Evolutionary conservation across 306 rosid species (phyloP), one percentile per base, ranked within the genome.

Genomic region (Inga oerstediana): DNA sequence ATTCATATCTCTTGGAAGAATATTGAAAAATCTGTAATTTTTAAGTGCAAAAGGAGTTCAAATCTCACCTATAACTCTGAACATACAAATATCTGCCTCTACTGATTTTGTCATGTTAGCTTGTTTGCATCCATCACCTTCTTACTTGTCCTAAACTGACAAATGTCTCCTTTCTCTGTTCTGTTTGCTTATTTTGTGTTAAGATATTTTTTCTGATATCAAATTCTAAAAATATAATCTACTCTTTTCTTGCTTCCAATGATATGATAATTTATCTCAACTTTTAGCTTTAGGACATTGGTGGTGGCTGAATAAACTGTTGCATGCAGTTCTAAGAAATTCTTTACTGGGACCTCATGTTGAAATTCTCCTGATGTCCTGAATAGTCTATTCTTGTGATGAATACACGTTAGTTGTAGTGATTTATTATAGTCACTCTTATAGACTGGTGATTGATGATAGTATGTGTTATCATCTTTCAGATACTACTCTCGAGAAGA

Each of bases 401-500:
- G 77, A 59, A 71, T 65, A 39, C 9, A 39, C 51, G 41, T 51
- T 72, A 49, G 41, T 61, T 83, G 48, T 59, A 34, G 62, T 66
- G 74, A 75, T 45, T 56, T 24, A 54, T 80, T 72, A 22, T 69
- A 35, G 46, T 30, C 11, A 4, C 35, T 54, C 32, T 12, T 48
- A 17, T 64, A 73, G 45, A 20, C 9, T 10, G 2, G 22, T 66
- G 52, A 20, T 61, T 65, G 88, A 17, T 72, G 58, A 45, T 76
- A 79, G 9, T 52, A 4, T 66, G 30, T 80, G 4, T 61, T 82
- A 13, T 32, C 22, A 65, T 32, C 19, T 65, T 27, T 52, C 66
- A 95, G 99, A 75, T 93, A 89, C 7, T 96, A 96, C 91, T 94
- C 99, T 41, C 96, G 97, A 32, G 98, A 96, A 72, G 99, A 96